Percentiles rank a stretch among this genome's conserved stretches.
Conservation (phyloP, 1,284 basidiomycete species). For the Coriolopsis trogii region DNA sequence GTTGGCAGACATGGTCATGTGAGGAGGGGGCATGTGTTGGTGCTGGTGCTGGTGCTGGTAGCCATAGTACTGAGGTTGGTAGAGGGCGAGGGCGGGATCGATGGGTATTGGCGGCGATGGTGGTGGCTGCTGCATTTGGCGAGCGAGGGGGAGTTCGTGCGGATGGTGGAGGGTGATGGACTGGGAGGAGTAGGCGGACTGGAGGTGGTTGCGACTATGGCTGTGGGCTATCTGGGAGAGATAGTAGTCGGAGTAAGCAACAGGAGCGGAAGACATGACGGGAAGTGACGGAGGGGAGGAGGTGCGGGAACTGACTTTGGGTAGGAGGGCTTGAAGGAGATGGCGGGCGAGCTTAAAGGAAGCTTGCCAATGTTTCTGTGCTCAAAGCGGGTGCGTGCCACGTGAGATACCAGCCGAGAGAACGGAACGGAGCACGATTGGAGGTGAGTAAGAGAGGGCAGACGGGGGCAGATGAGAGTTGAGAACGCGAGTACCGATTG, state of each 20-base stretch:
- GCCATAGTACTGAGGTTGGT: slow-evolving; percentile 58
- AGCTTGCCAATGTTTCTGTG: slow-evolving; percentile 14
- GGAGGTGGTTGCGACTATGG: slow-evolving; percentile 13
- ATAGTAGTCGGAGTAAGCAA: slow-evolving; percentile 44
- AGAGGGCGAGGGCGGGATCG: slow-evolving; percentile 67
- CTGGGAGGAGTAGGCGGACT: slow-evolving; percentile 33
- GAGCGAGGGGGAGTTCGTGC: slow-evolving; percentile 27
- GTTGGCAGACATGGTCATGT: slow-evolving; percentile 33
- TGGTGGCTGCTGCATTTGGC: slow-evolving; percentile 51
- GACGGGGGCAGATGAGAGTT: slow-evolving; percentile 20
- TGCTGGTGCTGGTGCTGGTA: slow-evolving; percentile 45
- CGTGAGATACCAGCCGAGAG: slow-evolving; percentile 19
- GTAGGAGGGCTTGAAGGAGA: slow-evolving; percentile 18
- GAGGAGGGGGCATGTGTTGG: slow-evolving; percentile 34
- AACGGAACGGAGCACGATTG: slow-evolving; percentile 16
- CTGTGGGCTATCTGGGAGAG: slow-evolving; percentile 30
- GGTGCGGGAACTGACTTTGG: slow-evolving; percentile 24
- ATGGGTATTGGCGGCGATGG: slow-evolving; percentile 63
- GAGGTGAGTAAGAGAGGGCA: slow-evolving; percentile 11
- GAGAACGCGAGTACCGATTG: slow-evolving; percentile 15
- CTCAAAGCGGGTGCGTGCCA: slow-evolving; percentile 8
- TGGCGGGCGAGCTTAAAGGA: slow-evolving; percentile 26
- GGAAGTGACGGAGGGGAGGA: slow-evolving; percentile 12
- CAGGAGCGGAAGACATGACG: slow-evolving; percentile 30
- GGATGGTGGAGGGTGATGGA: slow-evolving; percentile 31